Evolutionary conservation across 768 basidiomycete species (phyloP), one percentile per base, ranked within the genome.

Genomic region (Lactarius pseudohatsudake): DNA sequence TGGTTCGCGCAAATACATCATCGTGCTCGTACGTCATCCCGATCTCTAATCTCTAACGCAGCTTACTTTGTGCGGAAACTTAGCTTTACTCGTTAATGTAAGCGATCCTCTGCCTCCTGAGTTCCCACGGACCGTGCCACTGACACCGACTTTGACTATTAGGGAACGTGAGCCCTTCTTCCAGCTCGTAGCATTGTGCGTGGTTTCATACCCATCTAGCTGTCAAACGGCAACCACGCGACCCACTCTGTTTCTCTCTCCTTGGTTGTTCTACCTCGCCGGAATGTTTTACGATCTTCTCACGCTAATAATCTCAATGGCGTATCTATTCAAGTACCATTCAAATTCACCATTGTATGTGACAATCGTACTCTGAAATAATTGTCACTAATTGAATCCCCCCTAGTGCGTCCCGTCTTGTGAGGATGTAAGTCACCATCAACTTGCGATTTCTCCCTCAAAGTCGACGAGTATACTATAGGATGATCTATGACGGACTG

Each of bases 401-500:
- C 16, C 11, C 13, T 22, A 75, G 75, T 38, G 61, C 74, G 67
- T 59, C 69, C 18, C 69, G 66, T 59, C 64, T 76, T 18, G 64
- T 72, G 45, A 69, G 64, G 58, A 67, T 74, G 74, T 76, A 45
- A 18, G 74, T 70, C 38, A 16, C 9, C 20, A 53, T 26, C 26
- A 56, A 50, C 45, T 38, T 16, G 13, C 22, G 11, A 28, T 34
- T 32, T n/a, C 55, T 36, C 20, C 13, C 26, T 20, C 20, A 2
- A 9, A 38, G 9, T 47, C 30, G 55, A 38, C 30, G 8, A 18
- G 5, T 41, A 11, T 53, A 53, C 50, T 32, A 20, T 68, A 89
- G 86, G 77, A 86, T 89, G 85, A 76, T 90, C 7, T 85, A 84
- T 64, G 86, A 90, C 68, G 88, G 88, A 22, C 75, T 89, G 18